Conservation (phyloP, 768 basidiomycete genomes). For the Calocybe gangraenosa region DNA sequence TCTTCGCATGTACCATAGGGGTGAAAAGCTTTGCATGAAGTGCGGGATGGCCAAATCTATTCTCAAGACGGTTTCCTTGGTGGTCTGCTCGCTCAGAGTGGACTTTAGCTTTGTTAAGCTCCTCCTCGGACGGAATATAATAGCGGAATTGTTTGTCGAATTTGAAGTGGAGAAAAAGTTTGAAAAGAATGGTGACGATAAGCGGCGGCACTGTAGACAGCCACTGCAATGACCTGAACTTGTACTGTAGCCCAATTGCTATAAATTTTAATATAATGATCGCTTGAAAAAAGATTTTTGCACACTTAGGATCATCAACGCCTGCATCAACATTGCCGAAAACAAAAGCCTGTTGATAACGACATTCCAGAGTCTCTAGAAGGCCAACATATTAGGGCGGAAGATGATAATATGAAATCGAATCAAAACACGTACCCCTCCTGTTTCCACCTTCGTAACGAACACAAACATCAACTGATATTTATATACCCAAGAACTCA, state of each 20-base stretch:
- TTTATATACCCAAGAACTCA: conserved; percentile 83
- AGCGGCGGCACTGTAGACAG: conserved; percentile 75
- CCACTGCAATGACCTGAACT: conserved; percentile 68
- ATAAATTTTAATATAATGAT: conserved; percentile 9
- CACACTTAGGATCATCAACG: conserved; percentile 80
- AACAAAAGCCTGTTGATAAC: conserved; percentile 80
- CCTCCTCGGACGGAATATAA: conserved; percentile 74
- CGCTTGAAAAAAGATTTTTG: conserved; percentile 11
- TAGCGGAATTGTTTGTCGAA: conserved; percentile 69
- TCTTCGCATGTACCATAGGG: conserved; percentile 78
- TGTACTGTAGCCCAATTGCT: conserved; percentile 82
- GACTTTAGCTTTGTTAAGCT: conserved; percentile 66
- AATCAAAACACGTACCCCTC: conserved; percentile 59
- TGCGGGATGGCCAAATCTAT: conserved; percentile 92
- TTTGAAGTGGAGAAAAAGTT: conserved; percentile 67
- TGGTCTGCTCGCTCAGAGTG: conserved; percentile 73
- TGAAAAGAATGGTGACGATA: conserved; percentile 73
- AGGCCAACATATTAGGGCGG: not conserved
- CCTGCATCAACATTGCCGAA: conserved; percentile 79
- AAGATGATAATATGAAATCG: conserved; percentile 4
- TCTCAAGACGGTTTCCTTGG: conserved; percentile 69
- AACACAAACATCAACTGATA: conserved; percentile 95
- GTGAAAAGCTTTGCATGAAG: conserved; percentile 81
- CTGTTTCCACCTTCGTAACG: conserved; percentile 82
- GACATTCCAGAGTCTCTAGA: conserved; percentile 87